Evolutionary conservation across 2,329 filamentous ascomycete species (phyloP).

Genomic region (Scedosporium boydii): DNA sequence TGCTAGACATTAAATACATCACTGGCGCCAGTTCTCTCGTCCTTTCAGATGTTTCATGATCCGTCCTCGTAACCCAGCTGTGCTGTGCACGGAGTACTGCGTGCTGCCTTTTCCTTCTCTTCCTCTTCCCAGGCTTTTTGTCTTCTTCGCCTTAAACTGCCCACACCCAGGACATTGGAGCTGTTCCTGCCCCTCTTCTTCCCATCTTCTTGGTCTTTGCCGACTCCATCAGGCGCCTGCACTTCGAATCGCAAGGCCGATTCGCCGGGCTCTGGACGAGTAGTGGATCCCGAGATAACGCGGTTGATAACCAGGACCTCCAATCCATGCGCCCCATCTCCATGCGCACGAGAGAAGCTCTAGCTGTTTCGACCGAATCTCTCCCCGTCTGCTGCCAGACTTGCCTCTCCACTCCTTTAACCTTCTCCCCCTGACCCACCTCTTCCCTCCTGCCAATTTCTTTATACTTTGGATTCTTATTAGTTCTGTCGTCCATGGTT

Average conservation of each 20-base stretch:
- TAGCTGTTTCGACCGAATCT: not conserved
- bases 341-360: not conserved
- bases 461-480: not conserved
- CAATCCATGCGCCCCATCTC: not conserved
- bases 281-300: not conserved
- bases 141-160: not conserved
- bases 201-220: not conserved
- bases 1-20: slow-evolving; percentile 5
- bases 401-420: not conserved
- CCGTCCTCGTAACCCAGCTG: not conserved
- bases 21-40: not conserved
- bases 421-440: not conserved
- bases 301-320: not conserved
- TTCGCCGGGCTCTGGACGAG: not conserved
- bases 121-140: not conserved
- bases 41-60: not conserved
- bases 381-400: not conserved
- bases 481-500: not conserved
- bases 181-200: not conserved
- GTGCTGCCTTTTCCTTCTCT: not conserved
- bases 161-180: not conserved
- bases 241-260: not conserved
- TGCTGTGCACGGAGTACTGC: not conserved
- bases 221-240: not conserved
- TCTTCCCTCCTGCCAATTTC: not conserved